Base-by-base conservation (phyloP, 495 filamentous ascomycete species). In the Thermothielavioides terrestris region DNA sequence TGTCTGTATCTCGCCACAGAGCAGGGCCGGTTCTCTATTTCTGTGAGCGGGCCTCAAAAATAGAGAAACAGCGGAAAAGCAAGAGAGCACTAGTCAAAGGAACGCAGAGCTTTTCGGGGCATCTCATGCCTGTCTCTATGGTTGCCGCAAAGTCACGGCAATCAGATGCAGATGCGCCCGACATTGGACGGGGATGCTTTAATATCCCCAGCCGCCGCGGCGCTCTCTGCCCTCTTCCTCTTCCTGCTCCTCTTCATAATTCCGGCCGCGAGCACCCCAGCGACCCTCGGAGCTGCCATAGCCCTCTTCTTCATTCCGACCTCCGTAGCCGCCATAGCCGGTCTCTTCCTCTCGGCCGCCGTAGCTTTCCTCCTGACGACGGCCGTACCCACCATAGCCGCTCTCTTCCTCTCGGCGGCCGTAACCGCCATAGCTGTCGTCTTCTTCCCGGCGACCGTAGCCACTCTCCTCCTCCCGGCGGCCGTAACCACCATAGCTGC, bases 361-460 rank as follows among this genome's bases (percentile, higher is more conserved):
- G 10, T 43, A 37, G 18, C 42, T 38, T 48, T 54, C 52, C 14
- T 58, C 53, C 36, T 68, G 62, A 26, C 54, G 55, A 28, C 59
- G 49, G 30, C 53, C 56, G 5, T 53, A 36, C 14, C 55, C 52
- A 47, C 52, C 52, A 39, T 54, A 49, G 21, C 45, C 25, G n/a
- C n/a, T n/a, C n/a, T n/a, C n/a, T n/a, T n/a, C n/a, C n/a, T n/a
- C n/a, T n/a, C 37, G 49, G 34, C 48, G 20, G 39, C 42, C 25
- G 9, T 30, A 5, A 31, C 43, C 11, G 21, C 45, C 36, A 1
- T 46, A 36, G 10, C 18, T 17, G 31, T 30, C 31, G 2, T 49
- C 39, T 4, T 48, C 31, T 6, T 52, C 42, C 28, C 53, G 37
- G 14, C 53, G 49, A 38, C 53, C 51, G 14, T 45, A 22, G 42